A percentile compares a stretch with the other conserved stretches of the same genome.
phyloP scores from a whole-genome alignment of 345 rosid genomes.

The Sisymbrium irio region DNA sequence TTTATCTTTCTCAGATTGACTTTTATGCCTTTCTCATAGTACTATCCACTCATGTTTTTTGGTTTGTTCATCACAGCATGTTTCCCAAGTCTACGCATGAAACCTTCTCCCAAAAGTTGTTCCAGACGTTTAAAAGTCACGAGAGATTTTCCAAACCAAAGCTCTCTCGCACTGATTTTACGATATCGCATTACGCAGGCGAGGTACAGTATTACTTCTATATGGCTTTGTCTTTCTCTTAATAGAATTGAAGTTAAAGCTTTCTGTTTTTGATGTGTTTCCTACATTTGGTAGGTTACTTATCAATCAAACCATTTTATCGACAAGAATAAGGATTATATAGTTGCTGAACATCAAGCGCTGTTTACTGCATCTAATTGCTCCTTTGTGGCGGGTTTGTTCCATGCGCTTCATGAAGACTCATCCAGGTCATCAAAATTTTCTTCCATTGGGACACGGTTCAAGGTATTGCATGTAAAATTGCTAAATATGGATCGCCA shows the following conservation, averaged over 20 bases:
- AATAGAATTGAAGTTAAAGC: neutral
- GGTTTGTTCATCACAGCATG: constrained; percentile 62
- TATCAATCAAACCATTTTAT: constrained; percentile 82
- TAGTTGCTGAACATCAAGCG: constrained; percentile 94
- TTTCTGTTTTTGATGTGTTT: constrained; percentile 11
- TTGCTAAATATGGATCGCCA: constrained; percentile 8
- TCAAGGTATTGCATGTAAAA: constrained; percentile 57
- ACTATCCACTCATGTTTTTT: constrained; percentile 13
- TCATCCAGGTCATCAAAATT: constrained; percentile 89
- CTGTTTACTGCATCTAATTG: constrained; percentile 76
- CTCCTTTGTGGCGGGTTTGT: constrained; percentile 67
- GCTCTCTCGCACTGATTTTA: constrained; percentile 88
- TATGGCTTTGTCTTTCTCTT: neutral
- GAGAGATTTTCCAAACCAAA: constrained; percentile 89
- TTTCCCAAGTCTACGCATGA: constrained; percentile 90
- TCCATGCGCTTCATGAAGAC: constrained; percentile 83
- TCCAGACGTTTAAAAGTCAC: constrained; percentile 73
- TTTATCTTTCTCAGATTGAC: constrained; percentile 18
- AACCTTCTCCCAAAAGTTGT: constrained; percentile 89
- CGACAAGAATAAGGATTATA: constrained; percentile 93
- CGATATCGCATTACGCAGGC: constrained; percentile 89
- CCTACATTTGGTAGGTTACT: constrained; percentile 46
- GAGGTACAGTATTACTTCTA: constrained; percentile 50
- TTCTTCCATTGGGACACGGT: constrained; percentile 89
- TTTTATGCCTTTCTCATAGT: constrained; percentile 37